Base-by-base conservation (phyloP, 345 rosid genomes). In the Brassica nigra region DNA sequence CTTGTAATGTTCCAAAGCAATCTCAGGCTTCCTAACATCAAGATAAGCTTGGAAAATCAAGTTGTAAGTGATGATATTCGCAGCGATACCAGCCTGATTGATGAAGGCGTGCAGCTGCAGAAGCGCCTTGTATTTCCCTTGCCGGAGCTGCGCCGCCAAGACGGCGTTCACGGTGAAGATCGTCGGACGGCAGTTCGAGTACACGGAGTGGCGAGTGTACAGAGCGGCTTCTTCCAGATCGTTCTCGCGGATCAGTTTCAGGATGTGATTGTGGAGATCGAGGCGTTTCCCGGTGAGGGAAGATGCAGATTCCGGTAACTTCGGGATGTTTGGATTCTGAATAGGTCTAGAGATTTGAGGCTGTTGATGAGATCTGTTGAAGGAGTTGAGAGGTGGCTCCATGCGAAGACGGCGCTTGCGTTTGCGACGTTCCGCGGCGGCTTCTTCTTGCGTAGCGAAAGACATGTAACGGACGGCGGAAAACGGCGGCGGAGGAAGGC, bases 211-310 rank as follows among this genome's bases (percentile, higher is more conserved):
- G 63, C 97, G 97, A 5, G 97, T 95, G 86, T 66, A 93, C 3
- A 95, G 84, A 0, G 97, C 95, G 3, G 99, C 99, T 83, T 95
- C 97, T 1, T 89, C 97, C 23, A 95, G 88, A 75, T 92, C 99
- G 30, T 95, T 89, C 74, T 87, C 85, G 7, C 97, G 88, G 69
- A 92, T 81, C 64, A 90, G 88, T 2, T 85, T 87, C 61, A 92
- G 80, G 76, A 92, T 95, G 16, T 83, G 86, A 63, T 91, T 95
- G 81, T 95, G 97, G 70, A 95, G 94, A 66, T 87, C 87, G 79
- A 91, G 92, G 29, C 97, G 97, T 64, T 91, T 91, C 3, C 94
- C 99, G 0, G 88, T 9, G 71, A 95, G 88, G 7, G 87, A 87
- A 0, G 97, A 83, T 59, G 92, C 81, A 0, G 97, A 86, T 44